These are phyloP conservation scores for Mucor velutinosus DNA, from an alignment of 371 early-diverging fungal species.

Conservation along the genomic window DNA sequence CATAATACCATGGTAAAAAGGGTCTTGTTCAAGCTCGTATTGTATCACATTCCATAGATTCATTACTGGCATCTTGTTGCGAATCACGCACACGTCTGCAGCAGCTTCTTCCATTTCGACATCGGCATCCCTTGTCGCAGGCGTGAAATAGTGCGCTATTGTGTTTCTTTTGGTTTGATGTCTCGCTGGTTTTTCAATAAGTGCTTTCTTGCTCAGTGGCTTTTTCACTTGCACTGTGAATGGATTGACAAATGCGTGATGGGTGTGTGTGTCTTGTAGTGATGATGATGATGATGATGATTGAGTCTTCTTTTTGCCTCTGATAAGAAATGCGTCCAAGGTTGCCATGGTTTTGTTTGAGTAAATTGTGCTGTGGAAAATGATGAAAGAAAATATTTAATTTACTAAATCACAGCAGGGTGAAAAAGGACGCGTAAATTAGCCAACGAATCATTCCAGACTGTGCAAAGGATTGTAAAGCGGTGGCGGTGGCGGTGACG, in stretches of 20 bases:
- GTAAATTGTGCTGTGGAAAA: not conserved
- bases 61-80: conserved; percentile 1
- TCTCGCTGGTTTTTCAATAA: not conserved
- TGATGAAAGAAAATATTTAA: not conserved
- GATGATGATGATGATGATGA: not conserved
- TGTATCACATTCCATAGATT: conserved; percentile 2
- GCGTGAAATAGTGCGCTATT: not conserved
- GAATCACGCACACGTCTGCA: not conserved
- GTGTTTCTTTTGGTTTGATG: not conserved
- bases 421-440: not conserved
- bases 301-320: not conserved
- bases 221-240: not conserved
- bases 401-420: not conserved
- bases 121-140: no score
- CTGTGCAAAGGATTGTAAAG: no score
- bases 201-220: not conserved
- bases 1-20: not conserved
- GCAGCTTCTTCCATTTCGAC: not conserved
- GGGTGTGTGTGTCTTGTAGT: not conserved
- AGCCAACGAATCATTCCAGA: not conserved
- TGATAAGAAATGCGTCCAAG: conserved; percentile 8
- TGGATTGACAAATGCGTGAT: not conserved
- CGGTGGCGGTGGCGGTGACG: no score
- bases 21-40: not conserved
- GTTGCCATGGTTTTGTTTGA: conserved; percentile 6